phyloP scores from a whole-genome alignment of 2,329 filamentous ascomycete species.

The Fusarium sp. region DNA sequence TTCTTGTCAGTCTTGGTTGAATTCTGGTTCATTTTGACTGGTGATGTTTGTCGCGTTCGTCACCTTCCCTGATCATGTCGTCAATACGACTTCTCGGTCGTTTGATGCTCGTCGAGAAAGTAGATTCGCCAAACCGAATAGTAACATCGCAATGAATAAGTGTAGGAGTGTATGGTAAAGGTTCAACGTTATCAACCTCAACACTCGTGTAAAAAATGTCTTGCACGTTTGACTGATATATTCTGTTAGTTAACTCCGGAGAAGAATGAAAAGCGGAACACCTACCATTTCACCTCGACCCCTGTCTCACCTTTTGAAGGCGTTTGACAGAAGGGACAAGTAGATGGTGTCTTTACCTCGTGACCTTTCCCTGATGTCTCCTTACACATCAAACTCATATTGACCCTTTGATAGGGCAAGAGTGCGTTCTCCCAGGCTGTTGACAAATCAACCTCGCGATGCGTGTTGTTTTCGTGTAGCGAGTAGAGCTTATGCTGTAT shows the following conservation, averaged over 20 bases:
- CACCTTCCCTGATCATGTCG: too few species aligned
- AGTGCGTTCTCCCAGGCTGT: neutral
- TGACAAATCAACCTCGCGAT: rapidly evolving
- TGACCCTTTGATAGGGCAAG: neutral
- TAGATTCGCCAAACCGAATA: too few species aligned
- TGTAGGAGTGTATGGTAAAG: neutral
- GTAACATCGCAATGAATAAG: neutral
- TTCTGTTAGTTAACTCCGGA: neutral
- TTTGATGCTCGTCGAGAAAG: too few species aligned
- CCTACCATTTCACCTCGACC: neutral
- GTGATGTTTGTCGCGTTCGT: too few species aligned
- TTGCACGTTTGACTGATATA: neutral
- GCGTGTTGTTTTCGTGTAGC: neutral
- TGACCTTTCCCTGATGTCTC: rapidly evolving
- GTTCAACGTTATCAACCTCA: neutral
- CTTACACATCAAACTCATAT: neutral
- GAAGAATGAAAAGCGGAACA: neutral
- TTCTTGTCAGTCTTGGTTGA: too few species aligned
- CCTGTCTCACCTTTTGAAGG: rapidly evolving
- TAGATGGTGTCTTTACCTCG: neutral
- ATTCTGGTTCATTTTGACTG: too few species aligned
- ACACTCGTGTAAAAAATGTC: neutral
- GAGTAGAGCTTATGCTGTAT: neutral
- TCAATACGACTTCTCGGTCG: too few species aligned
- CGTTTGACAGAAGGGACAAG: neutral